Evolutionary conservation across 2,329 filamentous ascomycete species (phyloP).

Genomic region (Bipolaris sorokiniana): DNA sequence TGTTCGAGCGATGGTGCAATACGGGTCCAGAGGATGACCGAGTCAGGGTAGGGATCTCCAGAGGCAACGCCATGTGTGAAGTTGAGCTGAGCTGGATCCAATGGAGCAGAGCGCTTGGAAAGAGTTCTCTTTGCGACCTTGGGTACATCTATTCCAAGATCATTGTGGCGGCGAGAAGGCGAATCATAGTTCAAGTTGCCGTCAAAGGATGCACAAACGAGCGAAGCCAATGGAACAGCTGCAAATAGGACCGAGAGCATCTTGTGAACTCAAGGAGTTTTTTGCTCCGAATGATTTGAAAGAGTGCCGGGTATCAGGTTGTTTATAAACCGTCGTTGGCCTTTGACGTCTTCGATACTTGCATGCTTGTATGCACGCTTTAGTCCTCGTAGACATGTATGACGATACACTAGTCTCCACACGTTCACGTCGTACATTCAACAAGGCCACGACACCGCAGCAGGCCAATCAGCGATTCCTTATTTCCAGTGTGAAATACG

Average conservation of each 20-base stretch:
- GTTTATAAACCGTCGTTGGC: slow-evolving; percentile 4
- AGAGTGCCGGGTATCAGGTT: background rate
- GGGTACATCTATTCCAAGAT: slow-evolving; percentile 67
- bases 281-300: background rate
- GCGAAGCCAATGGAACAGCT: slow-evolving; percentile 21
- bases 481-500: slow-evolving; percentile 19
- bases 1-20: slow-evolving; percentile 48
- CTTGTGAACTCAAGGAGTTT: background rate
- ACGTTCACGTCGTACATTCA: slow-evolving; percentile 3
- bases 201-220: slow-evolving; percentile 30
- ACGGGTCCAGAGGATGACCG: slow-evolving; percentile 46
- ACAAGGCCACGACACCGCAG: background rate
- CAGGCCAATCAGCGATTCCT: slow-evolving; percentile 4
- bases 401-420: slow-evolving; percentile 5
- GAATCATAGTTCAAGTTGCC: slow-evolving; percentile 69
- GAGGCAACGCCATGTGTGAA: slow-evolving; percentile 56
- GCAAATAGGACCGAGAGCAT: slow-evolving; percentile 27
- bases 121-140: slow-evolving; percentile 63
- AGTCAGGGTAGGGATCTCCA: slow-evolving; percentile 54
- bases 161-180: slow-evolving; percentile 67
- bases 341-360: slow-evolving; percentile 4
- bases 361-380: background rate
- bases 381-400: background rate
- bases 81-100: slow-evolving; percentile 47
- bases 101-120: slow-evolving; percentile 31